Evolutionary conservation across 179 eudicot genomes (phyloP), one percentile per base, ranked within the genome.

Genomic region (Amaranthus tricolor): DNA sequence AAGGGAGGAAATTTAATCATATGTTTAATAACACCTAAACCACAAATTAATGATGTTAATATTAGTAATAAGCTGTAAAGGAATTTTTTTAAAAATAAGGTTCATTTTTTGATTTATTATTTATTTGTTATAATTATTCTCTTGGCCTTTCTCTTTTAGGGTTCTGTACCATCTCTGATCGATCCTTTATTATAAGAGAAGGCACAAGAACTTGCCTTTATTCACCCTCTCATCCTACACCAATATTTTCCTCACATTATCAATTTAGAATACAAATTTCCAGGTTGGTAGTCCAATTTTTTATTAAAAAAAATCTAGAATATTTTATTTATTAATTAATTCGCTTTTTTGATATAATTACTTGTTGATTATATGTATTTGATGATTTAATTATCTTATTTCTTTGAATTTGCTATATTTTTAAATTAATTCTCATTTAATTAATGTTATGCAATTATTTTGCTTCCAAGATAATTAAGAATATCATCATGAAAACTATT

Each of bases 101-200:
- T 54, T 70, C 17, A 65, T 62, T 4, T 31, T 57, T 73, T 63
- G 17, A 31, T 69, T 21, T 3, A 6, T 19, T 74, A 70, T 70
- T 77, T 69, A 48, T 62, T 62, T 10, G 7, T 77, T 43, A n/a
- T 76, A 31, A 6, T 45, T 20, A 61, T 61, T 58, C 6, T 74
- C 21, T 55, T 65, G 6, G 78, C 76, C 52, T 63, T 81, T 74
- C 66, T 81, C 58, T 13, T 13, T 74, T 7, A 72, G 78, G 54
- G 72, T 72, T 64, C 15, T 78, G 62, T 76, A 73, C 15, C 81
- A 70, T 74, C 72, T 81, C 55, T 70, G 24, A 60, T 77, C 62
- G 51, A 49, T 21, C 17, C 53, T 57, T 24, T 20, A 68, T 73
- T 77, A 72, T 24, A 72, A 73, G 45, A 80, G 58, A 59, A 80